Base-by-base conservation (phyloP, 2,329 filamentous ascomycete genomes). In the Xylaria sp. region DNA sequence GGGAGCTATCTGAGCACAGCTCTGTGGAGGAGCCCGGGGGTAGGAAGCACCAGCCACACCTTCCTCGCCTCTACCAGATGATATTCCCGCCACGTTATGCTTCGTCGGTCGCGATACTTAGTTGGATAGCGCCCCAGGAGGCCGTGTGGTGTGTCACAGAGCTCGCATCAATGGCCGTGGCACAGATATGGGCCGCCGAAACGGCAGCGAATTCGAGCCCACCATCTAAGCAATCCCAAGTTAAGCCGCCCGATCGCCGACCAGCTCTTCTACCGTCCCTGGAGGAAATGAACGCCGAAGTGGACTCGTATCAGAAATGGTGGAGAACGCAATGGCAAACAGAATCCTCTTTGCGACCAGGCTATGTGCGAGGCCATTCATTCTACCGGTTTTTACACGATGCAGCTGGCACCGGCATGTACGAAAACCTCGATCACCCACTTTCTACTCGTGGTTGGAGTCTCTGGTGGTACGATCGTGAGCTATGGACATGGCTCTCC, bases 101-200 rank as follows among this genome's bases (percentile, higher is more conserved):
- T 4, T 72, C 72, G 15, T 75, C 74, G 7, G 50, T 73, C 25
- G 73, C 72, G 13, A 69, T 75, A 13, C 28, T 74, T 28, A 74
- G 73, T 61, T 75, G 69, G 68, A 69, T 72, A 51, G 57, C 72
- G 9, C 72, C 74, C 1, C 71, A 70, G 25, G 73, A 76, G 60
- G 69, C 63, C 28, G 69, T 70, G 23, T 75, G 74, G 74, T 66
- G 69, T 56, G 65, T 74, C 0, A 65, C 65, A 20, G 73, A 75
- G 25, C 67, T 28, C 73, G 82, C 67, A 82, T 79, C 71, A 82
- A 83, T 57, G 81, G 77, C 23, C 82, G 77, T 28, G 80, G 82
- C 12, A 81, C 81, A 65, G 71, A 73, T 62, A 5, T 72, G 69
- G 67, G 69, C 67, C 34, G 73, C 67, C 39, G 73, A 69, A 51